phyloP scores from a whole-genome alignment of 1,284 basidiomycete species.

The Rhodotorula sp. region DNA sequence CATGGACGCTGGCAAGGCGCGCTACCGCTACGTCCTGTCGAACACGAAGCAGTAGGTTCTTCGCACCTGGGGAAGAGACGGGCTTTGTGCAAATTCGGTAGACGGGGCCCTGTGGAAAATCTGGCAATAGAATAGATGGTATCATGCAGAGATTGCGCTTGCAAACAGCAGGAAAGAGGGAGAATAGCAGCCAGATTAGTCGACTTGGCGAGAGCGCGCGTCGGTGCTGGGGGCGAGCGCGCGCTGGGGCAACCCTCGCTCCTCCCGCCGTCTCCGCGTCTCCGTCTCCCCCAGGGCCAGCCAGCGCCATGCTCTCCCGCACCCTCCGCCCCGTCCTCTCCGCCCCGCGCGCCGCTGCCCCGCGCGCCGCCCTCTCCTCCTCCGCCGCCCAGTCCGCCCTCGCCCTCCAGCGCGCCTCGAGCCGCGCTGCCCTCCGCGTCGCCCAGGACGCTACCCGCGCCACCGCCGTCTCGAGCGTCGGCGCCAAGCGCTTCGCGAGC shows the following conservation, averaged over 20 bases:
- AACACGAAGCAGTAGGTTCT: constrained; percentile 47
- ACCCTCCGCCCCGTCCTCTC: constrained; percentile 5
- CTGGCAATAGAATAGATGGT: too few species aligned
- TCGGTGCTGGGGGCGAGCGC: not conserved
- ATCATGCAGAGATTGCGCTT: too few species aligned
- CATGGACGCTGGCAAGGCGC: constrained; percentile 53
- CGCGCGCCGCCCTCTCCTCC: constrained; percentile 12
- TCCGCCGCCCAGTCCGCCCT: constrained; percentile 7
- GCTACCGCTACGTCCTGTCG: constrained; percentile 56
- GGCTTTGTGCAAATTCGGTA: not conserved
- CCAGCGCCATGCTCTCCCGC: constrained; percentile 6
- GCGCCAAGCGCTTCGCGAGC: constrained; percentile 28
- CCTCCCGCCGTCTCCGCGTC: not conserved
- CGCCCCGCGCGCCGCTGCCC: constrained; percentile 14
- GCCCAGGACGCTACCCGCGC: constrained; percentile 20
- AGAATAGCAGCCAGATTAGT: too few species aligned
- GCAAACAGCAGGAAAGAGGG: too few species aligned
- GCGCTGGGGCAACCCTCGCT: not conserved
- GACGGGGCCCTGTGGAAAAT: not conserved
- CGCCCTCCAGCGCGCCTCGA: constrained; percentile 15
- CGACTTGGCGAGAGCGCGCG: too few species aligned
- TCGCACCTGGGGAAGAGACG: too few species aligned
- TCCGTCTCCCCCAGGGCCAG: not conserved
- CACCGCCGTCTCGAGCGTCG: constrained; percentile 5
- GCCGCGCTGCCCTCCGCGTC: constrained; percentile 10